These are phyloP conservation scores for Apophysomyces elegans DNA, from an alignment of 371 early-diverging fungal species.

Conservation along the genomic window DNA sequence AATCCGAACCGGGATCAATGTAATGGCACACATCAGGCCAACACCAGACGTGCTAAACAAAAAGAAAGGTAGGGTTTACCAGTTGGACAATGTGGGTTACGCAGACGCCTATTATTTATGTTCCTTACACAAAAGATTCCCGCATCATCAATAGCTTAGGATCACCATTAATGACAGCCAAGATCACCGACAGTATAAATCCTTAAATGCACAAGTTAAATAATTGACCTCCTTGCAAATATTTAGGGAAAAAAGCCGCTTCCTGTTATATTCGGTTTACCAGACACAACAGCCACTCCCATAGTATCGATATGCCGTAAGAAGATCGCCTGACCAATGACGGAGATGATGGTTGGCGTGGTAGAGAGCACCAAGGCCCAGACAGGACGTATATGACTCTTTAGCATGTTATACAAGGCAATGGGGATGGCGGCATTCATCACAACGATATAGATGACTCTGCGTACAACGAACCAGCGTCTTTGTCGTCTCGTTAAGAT, in stretches of 20 bases:
- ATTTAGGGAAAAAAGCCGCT: background rate
- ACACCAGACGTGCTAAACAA: constrained; percentile 36
- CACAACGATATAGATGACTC: constrained; percentile 31
- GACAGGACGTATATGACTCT: constrained; percentile 37
- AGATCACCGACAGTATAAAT: constrained; percentile 48
- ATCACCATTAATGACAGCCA: constrained; percentile 49
- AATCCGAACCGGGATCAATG: constrained; percentile 38
- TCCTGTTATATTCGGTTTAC: constrained; percentile 17
- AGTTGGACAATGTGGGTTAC: background rate
- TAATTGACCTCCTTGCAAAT: constrained; percentile 2
- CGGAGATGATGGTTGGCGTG: constrained; percentile 44
- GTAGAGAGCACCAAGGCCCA: constrained; percentile 50
- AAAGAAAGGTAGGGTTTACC: background rate
- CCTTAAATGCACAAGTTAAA: constrained; percentile 25
- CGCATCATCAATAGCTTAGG: constrained; percentile 52
- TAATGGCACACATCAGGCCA: constrained; percentile 35
- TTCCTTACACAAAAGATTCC: constrained; percentile 52
- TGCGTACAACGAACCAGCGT: constrained; percentile 21
- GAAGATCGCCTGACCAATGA: constrained; percentile 38
- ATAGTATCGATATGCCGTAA: constrained; percentile 39
- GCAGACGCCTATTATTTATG: background rate
- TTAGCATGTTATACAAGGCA: constrained; percentile 38
- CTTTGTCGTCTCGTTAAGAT: constrained; percentile 16
- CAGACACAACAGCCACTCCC: constrained; percentile 43
- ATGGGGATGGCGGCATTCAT: constrained; percentile 48